Conservation (phyloP, 306 rosid genomes). For the Lathyrus sativus region DNA sequence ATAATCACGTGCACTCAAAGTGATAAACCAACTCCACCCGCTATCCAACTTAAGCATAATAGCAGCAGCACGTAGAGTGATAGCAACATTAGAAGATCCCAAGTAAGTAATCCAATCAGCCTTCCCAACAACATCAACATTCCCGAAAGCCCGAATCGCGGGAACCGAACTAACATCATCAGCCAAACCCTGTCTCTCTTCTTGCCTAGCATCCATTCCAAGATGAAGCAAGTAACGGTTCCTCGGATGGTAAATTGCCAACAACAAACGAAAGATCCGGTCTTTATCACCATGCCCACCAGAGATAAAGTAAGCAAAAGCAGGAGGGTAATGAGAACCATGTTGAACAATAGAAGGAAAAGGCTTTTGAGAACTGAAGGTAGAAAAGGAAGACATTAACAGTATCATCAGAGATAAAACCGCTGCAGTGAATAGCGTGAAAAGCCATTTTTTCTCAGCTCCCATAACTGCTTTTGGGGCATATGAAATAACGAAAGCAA, state of each 20-base stretch:
- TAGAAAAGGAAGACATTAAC: constrained; percentile 66
- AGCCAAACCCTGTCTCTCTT: constrained; percentile 58
- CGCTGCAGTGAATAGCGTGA: constrained; percentile 72
- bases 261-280: constrained; percentile 82
- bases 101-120: constrained; percentile 75
- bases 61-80: constrained; percentile 78
- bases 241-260: constrained; percentile 88
- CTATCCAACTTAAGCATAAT: constrained; percentile 70
- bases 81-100: constrained; percentile 81
- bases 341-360: constrained; percentile 69
- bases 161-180: constrained; percentile 56
- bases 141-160: constrained; percentile 77
- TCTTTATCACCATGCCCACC: constrained; percentile 73
- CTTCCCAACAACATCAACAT: constrained; percentile 85
- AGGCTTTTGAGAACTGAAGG: constrained; percentile 66
- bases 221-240: constrained; percentile 82
- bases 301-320: constrained; percentile 80
- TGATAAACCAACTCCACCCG: constrained; percentile 91
- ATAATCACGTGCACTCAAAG: constrained; percentile 83
- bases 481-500: constrained; percentile 33
- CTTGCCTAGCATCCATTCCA: constrained; percentile 65
- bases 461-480: constrained; percentile 58
- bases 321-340: constrained; percentile 75
- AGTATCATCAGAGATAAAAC: constrained; percentile 62
- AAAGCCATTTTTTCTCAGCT: constrained; percentile 87